Conservation (phyloP, 2,329 filamentous ascomycete genomes). For the Trichoderma hamatum region DNA sequence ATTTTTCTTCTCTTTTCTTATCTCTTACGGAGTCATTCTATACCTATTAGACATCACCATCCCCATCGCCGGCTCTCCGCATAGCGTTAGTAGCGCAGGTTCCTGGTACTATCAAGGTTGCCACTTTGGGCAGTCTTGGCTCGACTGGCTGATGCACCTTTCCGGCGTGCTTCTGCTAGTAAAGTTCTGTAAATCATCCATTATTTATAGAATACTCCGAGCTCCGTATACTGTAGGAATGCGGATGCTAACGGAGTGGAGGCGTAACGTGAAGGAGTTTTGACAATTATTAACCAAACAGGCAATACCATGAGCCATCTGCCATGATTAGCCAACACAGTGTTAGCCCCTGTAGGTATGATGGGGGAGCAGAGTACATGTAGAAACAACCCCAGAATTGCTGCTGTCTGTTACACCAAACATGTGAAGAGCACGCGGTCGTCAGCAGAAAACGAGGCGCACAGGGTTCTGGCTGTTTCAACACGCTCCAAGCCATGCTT, state of each 20-base stretch:
- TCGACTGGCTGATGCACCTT: background rate
- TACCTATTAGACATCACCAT: background rate
- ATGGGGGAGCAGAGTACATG: background rate
- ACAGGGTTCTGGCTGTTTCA: background rate
- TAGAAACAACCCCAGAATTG: background rate
- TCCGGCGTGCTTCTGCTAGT: background rate
- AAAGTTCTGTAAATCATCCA: background rate
- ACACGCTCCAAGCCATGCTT: background rate
- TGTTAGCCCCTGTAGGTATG: background rate
- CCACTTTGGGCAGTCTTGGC: conserved; percentile 11
- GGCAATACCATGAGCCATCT: background rate
- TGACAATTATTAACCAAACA: background rate
- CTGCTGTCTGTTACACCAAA: background rate
- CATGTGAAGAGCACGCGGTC: background rate
- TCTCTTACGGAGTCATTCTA: background rate
- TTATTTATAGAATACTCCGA: background rate
- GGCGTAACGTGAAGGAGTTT: conserved; percentile 3
- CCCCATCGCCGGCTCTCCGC: background rate
- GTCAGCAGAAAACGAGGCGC: background rate
- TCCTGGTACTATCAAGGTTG: background rate
- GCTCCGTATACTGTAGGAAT: background rate
- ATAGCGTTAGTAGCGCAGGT: background rate
- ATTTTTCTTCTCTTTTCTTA: background rate
- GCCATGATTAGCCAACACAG: background rate
- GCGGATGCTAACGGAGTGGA: conserved; percentile 13